These are phyloP conservation scores for Vitis rupestris DNA, from an alignment of 164 flowering plant species.

Conservation along the genomic window DNA sequence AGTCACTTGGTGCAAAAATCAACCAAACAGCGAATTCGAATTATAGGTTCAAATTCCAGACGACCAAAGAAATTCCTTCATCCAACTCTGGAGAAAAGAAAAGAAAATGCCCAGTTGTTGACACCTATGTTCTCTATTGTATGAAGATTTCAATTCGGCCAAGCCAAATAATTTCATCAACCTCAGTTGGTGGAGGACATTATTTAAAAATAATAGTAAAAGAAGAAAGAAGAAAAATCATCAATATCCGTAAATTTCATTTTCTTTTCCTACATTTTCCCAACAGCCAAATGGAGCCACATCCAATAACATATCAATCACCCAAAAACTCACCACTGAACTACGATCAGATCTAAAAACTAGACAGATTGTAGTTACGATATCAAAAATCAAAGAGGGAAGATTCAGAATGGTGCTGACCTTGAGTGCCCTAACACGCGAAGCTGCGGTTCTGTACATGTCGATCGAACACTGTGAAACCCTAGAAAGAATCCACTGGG, in stretches of 20 bases:
- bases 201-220: too few relatives aligned
- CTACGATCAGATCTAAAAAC: not conserved
- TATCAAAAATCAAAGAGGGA: not conserved
- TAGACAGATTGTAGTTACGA: not conserved
- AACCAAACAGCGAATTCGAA: too few relatives aligned
- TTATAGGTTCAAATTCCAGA: too few relatives aligned
- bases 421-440: conserved; percentile 59
- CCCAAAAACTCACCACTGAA: not conserved
- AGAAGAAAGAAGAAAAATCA: too few relatives aligned
- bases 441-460: conserved; percentile 71
- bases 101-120: too few relatives aligned
- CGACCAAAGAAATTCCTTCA: too few relatives aligned
- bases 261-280: conserved; percentile 1
- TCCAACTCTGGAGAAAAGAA: too few relatives aligned
- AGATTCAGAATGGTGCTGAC: conserved; percentile 24
- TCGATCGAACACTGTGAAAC: conserved; percentile 14
- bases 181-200: too few relatives aligned
- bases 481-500: conserved; percentile 5
- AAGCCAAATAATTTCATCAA: too few relatives aligned
- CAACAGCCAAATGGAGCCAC: not conserved
- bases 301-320: not conserved
- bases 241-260: not conserved
- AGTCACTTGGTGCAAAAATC: too few relatives aligned
- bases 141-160: too few relatives aligned
- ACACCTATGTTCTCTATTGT: too few relatives aligned